Conservation (phyloP, 257 asterid species). For the Primulina eburnea region DNA sequence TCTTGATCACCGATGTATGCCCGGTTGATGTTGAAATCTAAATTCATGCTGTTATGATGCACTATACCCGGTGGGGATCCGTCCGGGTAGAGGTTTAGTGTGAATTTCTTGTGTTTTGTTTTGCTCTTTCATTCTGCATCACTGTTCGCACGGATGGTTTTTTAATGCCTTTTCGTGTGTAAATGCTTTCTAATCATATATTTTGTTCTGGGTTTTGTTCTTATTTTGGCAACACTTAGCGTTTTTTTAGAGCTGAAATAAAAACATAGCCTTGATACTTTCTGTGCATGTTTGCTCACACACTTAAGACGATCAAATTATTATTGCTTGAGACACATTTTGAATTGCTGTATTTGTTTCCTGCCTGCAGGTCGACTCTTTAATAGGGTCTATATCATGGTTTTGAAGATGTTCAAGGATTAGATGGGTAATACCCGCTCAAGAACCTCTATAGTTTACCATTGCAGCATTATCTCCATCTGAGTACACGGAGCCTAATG, state of each 20-base stretch:
- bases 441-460: constrained; percentile 10
- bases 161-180: neutral
- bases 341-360: constrained; percentile 32
- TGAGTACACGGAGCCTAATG: constrained; percentile 14
- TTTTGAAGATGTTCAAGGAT: constrained; percentile 12
- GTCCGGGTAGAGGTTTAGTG: neutral
- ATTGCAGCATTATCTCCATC: constrained; percentile 19
- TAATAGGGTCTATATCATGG: neutral
- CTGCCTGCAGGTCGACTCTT: constrained; percentile 10
- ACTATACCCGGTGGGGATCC: neutral
- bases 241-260: constrained; percentile 3
- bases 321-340: constrained; percentile 22
- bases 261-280: constrained; percentile 2
- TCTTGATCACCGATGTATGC: neutral
- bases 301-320: neutral
- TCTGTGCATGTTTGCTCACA: constrained; percentile 16
- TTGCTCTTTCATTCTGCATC: constrained; percentile 23
- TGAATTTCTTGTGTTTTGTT: neutral
- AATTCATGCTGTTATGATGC: neutral
- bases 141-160: constrained; percentile 13
- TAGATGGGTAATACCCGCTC: constrained; percentile 7
- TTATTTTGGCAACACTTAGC: constrained; percentile 4
- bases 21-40: neutral
- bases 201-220: neutral
- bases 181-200: neutral